A percentile compares a stretch with the other conserved stretches of the same genome.
Conservation (phyloP, 2,329 filamentous ascomycete species). For the Beauveria australis region DNA sequence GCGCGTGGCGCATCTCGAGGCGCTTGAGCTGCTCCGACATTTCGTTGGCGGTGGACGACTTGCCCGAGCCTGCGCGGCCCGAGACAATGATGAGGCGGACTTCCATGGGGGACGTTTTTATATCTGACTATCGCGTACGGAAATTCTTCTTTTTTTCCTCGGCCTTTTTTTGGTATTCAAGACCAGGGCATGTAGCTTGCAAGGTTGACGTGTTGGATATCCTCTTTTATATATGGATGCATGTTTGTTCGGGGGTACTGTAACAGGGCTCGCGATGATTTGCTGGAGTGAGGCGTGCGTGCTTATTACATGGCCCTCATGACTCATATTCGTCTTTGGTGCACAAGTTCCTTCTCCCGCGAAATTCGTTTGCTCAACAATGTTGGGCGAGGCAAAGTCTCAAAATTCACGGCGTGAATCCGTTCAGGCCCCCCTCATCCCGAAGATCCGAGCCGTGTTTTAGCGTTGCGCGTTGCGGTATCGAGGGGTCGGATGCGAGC, state of each 20-base stretch:
- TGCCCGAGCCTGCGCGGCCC: constrained; percentile 14
- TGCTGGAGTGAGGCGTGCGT: not conserved
- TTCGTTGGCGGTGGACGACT: constrained; percentile 11
- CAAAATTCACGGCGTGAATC: not conserved
- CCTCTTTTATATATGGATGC: constrained; percentile 6
- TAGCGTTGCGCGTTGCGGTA: not conserved
- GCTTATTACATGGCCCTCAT: not conserved
- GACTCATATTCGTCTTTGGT: not conserved
- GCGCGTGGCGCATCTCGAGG: constrained; percentile 10
- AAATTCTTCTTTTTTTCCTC: not conserved
- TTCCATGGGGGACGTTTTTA: not conserved
- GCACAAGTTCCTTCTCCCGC: too few relatives aligned
- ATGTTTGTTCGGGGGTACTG: not conserved
- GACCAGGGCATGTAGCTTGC: not conserved
- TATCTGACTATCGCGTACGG: too few relatives aligned
- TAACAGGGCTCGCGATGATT: not conserved
- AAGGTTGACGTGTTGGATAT: not conserved
- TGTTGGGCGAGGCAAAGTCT: not conserved
- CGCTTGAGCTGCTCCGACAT: constrained; percentile 13
- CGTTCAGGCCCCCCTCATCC: not conserved
- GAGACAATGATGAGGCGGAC: constrained; percentile 12
- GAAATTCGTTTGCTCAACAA: not conserved
- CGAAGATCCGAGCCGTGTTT: constrained; percentile 3
- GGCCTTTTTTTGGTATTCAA: not conserved
- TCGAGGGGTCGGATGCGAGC: constrained; percentile 8